Evolutionary conservation across 2,329 filamentous ascomycete genomes (phyloP).

Genomic region (Venturia asperata): DNA sequence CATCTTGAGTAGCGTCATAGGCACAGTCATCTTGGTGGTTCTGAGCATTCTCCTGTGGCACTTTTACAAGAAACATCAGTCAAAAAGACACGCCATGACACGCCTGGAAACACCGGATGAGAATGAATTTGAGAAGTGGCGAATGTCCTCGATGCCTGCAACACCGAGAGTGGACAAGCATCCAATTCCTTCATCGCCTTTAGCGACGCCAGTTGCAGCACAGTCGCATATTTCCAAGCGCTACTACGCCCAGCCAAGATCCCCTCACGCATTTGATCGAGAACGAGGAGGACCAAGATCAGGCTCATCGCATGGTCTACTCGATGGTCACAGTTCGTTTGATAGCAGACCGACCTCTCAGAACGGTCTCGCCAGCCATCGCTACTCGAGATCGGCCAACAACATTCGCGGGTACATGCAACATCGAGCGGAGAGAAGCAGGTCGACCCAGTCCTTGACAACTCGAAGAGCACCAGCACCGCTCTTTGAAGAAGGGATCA

Average conservation of each 20-base stretch:
- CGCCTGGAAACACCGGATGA: constrained; percentile 4
- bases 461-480: constrained; percentile 2
- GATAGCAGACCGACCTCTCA: background rate
- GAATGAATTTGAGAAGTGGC: constrained; percentile 9
- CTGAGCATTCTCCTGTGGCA: background rate
- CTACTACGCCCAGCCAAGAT: background rate
- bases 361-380: background rate
- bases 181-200: background rate
- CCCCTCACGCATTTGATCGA: background rate
- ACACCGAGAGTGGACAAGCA: background rate
- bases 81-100: background rate
- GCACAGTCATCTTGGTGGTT: background rate
- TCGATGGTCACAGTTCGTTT: background rate
- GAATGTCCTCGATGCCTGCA: background rate
- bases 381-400: constrained; percentile 7
- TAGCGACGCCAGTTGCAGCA: background rate
- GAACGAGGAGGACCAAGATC: background rate
- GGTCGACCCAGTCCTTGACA: background rate
- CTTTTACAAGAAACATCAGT: constrained; percentile 2
- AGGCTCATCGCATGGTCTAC: background rate
- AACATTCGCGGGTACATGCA: constrained; percentile 6
- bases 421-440: constrained; percentile 4
- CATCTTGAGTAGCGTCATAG: background rate
- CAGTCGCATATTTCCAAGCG: constrained; percentile 1
- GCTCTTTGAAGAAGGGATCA: background rate